Percentiles rank a stretch among this genome's conserved stretches.
These are phyloP conservation scores for Vachellia pachyceras DNA, from an alignment of 306 rosid genomes.

Conservation along the genomic window DNA sequence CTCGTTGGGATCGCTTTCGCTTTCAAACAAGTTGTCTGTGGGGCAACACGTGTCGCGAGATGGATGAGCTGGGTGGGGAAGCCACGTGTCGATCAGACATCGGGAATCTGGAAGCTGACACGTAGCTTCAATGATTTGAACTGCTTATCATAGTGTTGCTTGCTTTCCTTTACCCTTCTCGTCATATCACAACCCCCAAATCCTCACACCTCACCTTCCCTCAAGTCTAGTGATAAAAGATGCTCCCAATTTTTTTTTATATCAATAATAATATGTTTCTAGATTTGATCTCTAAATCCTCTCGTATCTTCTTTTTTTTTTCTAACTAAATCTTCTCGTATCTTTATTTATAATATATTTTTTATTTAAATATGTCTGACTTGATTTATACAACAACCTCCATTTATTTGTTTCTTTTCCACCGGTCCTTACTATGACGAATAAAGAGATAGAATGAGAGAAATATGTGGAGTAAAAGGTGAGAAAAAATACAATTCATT, in stretches of 20 bases:
- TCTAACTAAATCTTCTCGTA: too few relatives aligned
- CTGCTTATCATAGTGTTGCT: neutral
- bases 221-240: neutral
- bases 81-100: slow-evolving; percentile 53
- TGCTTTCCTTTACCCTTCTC: slow-evolving; percentile 1
- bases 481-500: too few relatives aligned
- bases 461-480: too few relatives aligned
- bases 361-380: too few relatives aligned
- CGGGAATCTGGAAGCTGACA: slow-evolving; percentile 28
- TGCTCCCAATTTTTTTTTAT: neutral
- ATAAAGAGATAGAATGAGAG: too few relatives aligned
- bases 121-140: slow-evolving; percentile 41
- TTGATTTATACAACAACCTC: too few relatives aligned
- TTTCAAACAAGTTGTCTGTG: slow-evolving; percentile 5
- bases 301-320: too few relatives aligned
- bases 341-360: too few relatives aligned
- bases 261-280: neutral
- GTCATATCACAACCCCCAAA: neutral
- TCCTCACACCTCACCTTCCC: neutral
- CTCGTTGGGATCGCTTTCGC: slow-evolving; percentile 55
- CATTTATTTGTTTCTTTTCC: too few relatives aligned
- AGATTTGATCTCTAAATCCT: neutral
- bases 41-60: slow-evolving; percentile 50
- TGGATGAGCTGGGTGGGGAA: too few relatives aligned
- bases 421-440: too few relatives aligned